These are phyloP conservation scores for Neonothopanus nambi DNA, from an alignment of 1,284 basidiomycete genomes.

Conservation along the genomic window DNA sequence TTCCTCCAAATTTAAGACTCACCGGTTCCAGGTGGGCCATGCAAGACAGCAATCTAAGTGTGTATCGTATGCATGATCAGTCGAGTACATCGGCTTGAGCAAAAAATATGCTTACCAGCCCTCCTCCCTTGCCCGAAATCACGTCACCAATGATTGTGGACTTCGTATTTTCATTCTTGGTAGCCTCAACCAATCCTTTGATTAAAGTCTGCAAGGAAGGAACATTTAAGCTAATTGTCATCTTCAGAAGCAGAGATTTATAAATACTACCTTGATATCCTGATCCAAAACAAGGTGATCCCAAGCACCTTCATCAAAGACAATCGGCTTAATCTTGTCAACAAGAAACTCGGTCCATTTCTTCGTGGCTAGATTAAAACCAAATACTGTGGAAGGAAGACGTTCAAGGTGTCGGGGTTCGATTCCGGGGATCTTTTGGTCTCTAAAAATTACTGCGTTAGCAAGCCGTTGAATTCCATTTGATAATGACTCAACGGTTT, in stretches of 20 bases:
- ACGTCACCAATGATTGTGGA: slow-evolving; percentile 6
- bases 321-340: slow-evolving; percentile 4
- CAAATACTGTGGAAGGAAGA: slow-evolving; percentile 7
- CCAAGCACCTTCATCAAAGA: slow-evolving; percentile 9
- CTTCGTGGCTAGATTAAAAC: slow-evolving; percentile 11
- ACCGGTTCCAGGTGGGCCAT: slow-evolving; percentile 16
- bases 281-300: slow-evolving; percentile 12
- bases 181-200: slow-evolving; percentile 9
- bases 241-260: not conserved
- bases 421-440: not conserved
- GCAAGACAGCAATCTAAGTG: slow-evolving; percentile 8
- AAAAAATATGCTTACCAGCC: slow-evolving; percentile 4
- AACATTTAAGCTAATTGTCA: not conserved
- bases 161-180: not conserved
- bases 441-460: no score
- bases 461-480: no score
- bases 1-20: not conserved
- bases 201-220: slow-evolving; percentile 1
- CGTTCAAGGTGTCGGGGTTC: not conserved
- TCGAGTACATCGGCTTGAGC: not conserved
- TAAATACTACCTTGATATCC: slow-evolving; percentile 2
- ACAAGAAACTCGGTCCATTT: slow-evolving; percentile 1
- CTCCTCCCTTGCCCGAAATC: slow-evolving; percentile 12
- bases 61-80: no score
- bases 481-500: no score